A percentile compares a stretch with the other conserved stretches of the same genome.
Evolutionary conservation across 2,329 filamentous ascomycete species (phyloP).

Genomic region (Thielaviopsis musarum): DNA sequence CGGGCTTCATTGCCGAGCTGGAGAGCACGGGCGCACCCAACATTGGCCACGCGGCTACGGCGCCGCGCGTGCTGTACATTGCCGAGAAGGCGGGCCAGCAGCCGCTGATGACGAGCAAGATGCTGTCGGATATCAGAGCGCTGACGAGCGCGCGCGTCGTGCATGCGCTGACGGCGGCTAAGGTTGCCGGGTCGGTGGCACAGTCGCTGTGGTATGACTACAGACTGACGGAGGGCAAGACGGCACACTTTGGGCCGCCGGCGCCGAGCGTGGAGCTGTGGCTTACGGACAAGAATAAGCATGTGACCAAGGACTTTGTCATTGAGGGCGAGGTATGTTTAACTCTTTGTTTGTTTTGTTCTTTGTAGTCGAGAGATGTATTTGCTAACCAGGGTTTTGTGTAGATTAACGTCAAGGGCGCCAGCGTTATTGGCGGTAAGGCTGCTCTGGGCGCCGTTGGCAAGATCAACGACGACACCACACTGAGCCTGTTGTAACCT

Average conservation of each 20-base stretch:
- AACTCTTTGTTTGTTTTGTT: background rate
- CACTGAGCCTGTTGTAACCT: constrained; percentile 38
- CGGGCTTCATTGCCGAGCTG: constrained; percentile 23
- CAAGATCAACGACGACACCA: constrained; percentile 54
- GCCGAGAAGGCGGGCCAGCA: constrained; percentile 57
- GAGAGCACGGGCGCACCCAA: constrained; percentile 39
- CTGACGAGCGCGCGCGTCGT: constrained; percentile 66
- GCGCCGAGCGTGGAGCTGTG: constrained; percentile 65
- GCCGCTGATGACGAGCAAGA: constrained; percentile 45
- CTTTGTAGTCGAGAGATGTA: background rate
- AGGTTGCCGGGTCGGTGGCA: constrained; percentile 75
- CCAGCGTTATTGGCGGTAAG: constrained; percentile 50
- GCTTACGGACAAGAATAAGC: constrained; percentile 42
- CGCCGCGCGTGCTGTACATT: constrained; percentile 65
- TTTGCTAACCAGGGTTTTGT: background rate
- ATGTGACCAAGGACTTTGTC: constrained; percentile 46
- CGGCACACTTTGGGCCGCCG: constrained; percentile 65
- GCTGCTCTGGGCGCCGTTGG: constrained; percentile 46
- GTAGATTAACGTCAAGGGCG: constrained; percentile 8
- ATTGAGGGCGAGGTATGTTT: constrained; percentile 43
- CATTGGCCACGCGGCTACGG: constrained; percentile 40
- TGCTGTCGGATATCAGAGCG: constrained; percentile 65
- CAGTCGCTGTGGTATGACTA: constrained; percentile 87
- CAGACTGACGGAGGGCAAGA: constrained; percentile 30
- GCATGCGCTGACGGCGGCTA: constrained; percentile 67